phyloP scores from a whole-genome alignment of 192 early-diverging fungal genomes.

The Rhizophagus prolifer region DNA sequence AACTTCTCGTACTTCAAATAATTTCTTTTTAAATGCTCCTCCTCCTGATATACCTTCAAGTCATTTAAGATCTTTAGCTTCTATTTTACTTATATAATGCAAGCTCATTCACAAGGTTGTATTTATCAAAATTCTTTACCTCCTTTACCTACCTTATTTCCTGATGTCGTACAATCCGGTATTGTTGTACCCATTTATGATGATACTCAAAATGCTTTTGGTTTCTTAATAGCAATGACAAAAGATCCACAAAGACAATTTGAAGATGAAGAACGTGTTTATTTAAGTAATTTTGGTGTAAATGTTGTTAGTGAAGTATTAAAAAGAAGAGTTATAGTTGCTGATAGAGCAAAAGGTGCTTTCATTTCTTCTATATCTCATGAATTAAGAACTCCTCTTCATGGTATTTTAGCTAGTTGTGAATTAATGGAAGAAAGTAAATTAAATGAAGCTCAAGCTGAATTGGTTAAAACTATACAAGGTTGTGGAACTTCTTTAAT shows the following conservation, averaged over 20 bases:
- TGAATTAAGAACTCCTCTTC: conserved; percentile 54
- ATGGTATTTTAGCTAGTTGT: conserved; percentile 49
- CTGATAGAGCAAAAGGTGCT: conserved; percentile 48
- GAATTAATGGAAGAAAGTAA: conserved; percentile 40
- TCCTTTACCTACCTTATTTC: conserved; percentile 14
- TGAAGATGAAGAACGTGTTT: conserved; percentile 43
- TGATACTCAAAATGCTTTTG: conserved; percentile 21
- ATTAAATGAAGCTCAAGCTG: conserved; percentile 33
- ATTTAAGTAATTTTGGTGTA: conserved; percentile 49
- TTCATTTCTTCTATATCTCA: conserved; percentile 48
- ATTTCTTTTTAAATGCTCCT: conserved; percentile 17
- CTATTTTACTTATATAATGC: not conserved
- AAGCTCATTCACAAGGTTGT: conserved; percentile 13
- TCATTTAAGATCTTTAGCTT: conserved; percentile 13
- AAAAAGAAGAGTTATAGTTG: conserved; percentile 44
- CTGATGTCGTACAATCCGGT: conserved; percentile 15
- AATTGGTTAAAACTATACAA: conserved; percentile 40
- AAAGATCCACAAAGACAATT: conserved; percentile 38
- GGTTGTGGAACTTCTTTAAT: conserved; percentile 39
- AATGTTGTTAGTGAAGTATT: conserved; percentile 45
- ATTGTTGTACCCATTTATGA: conserved; percentile 36
- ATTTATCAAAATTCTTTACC: conserved; percentile 27
- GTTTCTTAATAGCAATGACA: conserved; percentile 36
- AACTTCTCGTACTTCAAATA: not conserved
- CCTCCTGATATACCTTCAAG: not conserved